Conservation (phyloP, 2,329 filamentous ascomycete genomes). For the Pochonia chlamydosporia region DNA sequence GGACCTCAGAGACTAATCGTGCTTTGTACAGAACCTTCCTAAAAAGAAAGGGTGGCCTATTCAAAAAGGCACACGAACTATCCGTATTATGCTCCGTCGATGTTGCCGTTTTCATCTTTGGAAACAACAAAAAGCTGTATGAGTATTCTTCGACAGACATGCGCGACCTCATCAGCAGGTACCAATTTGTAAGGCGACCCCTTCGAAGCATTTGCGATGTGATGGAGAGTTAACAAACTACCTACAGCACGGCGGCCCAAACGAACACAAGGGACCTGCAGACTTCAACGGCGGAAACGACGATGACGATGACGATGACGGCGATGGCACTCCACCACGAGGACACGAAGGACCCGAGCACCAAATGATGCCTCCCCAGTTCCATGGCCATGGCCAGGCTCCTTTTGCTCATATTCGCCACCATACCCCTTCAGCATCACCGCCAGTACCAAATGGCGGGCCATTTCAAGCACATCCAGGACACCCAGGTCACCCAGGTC, state of each 20-base stretch:
- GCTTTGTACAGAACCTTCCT: constrained; percentile 70
- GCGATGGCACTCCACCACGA: constrained; percentile 64
- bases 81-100: constrained; percentile 97
- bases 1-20: not conserved
- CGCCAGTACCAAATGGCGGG: constrained; percentile 75
- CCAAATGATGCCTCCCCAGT: constrained; percentile 64
- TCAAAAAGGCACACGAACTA: constrained; percentile 99
- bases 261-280: constrained; percentile 91
- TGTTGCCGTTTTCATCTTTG: constrained; percentile 97
- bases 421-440: constrained; percentile 78
- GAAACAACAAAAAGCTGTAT: constrained; percentile 97
- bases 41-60: constrained; percentile 96
- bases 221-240: constrained; percentile 9
- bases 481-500: constrained; percentile 23
- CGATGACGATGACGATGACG: constrained; percentile 75
- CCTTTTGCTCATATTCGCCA: constrained; percentile 79
- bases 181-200: constrained; percentile 82
- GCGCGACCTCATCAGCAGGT: constrained; percentile 79
- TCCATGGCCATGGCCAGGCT: constrained; percentile 51
- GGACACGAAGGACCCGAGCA: constrained; percentile 50
- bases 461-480: constrained; percentile 56
- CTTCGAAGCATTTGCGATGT: no score
- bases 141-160: constrained; percentile 95
- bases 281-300: constrained; percentile 88
- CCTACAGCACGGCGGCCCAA: constrained; percentile 76